These are phyloP conservation scores for Linnemannia hyalina DNA, from an alignment of 192 early-diverging fungal species.

Conservation along the genomic window DNA sequence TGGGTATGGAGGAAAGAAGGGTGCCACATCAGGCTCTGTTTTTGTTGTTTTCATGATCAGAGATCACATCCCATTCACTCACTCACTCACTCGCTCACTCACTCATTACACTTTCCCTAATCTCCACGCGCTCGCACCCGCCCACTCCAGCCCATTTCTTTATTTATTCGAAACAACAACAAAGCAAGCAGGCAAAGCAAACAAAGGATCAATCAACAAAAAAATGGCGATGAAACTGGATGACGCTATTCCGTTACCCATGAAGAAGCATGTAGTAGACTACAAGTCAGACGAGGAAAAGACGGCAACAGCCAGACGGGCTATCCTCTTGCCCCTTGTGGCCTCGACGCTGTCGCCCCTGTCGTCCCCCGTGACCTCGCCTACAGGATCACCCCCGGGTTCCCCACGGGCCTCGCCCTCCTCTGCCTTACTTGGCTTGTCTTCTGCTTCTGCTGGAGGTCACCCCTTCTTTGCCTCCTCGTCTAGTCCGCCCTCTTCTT, in stretches of 20 bases:
- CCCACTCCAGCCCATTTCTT: neutral
- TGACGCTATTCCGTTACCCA: neutral
- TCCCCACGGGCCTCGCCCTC: conserved; percentile 1
- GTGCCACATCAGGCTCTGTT: neutral
- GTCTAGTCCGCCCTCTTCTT: neutral
- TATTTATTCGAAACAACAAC: neutral
- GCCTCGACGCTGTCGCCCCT: conserved; percentile 12
- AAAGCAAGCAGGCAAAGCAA: neutral
- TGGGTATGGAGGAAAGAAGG: neutral
- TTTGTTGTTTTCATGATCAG: neutral
- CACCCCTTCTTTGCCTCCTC: neutral
- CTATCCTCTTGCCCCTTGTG: conserved; percentile 14
- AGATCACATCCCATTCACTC: neutral
- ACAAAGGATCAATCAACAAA: neutral
- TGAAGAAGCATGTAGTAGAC: neutral
- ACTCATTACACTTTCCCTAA: neutral
- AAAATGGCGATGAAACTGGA: neutral
- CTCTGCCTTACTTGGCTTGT: neutral
- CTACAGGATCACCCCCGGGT: neutral
- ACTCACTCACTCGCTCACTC: neutral
- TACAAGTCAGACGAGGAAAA: neutral
- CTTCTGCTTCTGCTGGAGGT: neutral
- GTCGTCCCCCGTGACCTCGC: conserved; percentile 10
- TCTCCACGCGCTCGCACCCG: neutral
- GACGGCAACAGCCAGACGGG: conserved; percentile 13